Base-by-base conservation (phyloP, 495 filamentous ascomycete species). In the Peziza echinospora region DNA sequence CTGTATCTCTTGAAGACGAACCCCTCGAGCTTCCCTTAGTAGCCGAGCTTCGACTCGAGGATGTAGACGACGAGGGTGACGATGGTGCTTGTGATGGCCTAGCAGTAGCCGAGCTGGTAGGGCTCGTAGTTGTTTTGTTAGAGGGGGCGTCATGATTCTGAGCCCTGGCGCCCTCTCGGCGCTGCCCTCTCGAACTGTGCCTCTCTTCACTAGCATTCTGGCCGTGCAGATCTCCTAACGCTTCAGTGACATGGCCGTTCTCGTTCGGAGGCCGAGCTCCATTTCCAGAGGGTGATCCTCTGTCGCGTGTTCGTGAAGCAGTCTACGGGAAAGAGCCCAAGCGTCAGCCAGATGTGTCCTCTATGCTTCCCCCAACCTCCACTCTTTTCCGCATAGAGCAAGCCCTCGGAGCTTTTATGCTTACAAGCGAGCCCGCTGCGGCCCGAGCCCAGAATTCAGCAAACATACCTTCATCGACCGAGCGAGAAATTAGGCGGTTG, bases 191-290 rank as follows among this genome's bases (percentile, higher is more conserved):
- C n/a, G n/a, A n/a, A n/a, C n/a, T n/a, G n/a, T n/a, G n/a, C n/a
- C n/a, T n/a, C n/a, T 37, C 19, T 17, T 37, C 30, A 37, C 30
- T 37, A 37, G 13, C 19, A 13, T 37, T 3, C 19, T 3, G 30
- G 13, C 30, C 30, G 62, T 73, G 83, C 22, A 70, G 64, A 56
- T 73, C 70, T 44, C 16, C 21, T 25, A 25, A 44, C 16, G 42
- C 42, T 17, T 22, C 24, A 6, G 5, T 21, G 21, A 22, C 24
- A 37, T 43, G n/a, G 52, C 79, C 74, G 56, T 82, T 78, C 63
- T 77, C 79, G 54, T 82, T 81, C 49, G 78, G 81, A 48, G 80
- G 62, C 51, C 77, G 69, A 48, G 78, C 67, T 41, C 62, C 66
- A 65, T 82, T 78, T 50, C 75, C 77, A 64, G 65, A 63, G 55